Evolutionary conservation across 2,329 filamentous ascomycete species (phyloP).

Genomic region (Metarhizium album): DNA sequence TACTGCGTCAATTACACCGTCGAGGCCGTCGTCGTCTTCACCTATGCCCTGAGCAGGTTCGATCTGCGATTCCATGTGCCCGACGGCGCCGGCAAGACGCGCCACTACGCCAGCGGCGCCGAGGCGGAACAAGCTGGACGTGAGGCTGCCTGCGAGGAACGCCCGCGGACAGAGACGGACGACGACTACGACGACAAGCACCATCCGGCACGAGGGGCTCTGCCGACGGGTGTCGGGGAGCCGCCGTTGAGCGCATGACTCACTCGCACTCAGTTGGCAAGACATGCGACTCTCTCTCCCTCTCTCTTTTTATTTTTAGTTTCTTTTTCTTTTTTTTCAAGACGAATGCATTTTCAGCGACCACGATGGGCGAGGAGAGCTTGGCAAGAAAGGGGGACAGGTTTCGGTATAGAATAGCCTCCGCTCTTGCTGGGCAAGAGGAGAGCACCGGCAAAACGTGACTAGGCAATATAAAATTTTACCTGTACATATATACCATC

Average conservation of each 20-base stretch:
- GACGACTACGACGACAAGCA: constrained; percentile 12
- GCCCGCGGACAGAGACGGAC: constrained; percentile 9
- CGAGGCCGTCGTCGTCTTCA: constrained; percentile 58
- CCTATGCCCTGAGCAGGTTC: constrained; percentile 57
- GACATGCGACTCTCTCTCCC: too few species aligned
- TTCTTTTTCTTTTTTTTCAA: too few species aligned
- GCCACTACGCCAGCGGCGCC: constrained; percentile 31
- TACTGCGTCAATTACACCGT: constrained; percentile 71
- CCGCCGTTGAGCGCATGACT: background rate
- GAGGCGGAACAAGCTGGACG: constrained; percentile 14
- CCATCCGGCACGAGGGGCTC: constrained; percentile 3
- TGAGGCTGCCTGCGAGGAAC: constrained; percentile 16
- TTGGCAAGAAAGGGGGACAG: too few species aligned
- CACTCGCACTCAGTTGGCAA: too few species aligned
- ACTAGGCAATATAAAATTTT: too few species aligned
- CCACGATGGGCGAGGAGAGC: background rate
- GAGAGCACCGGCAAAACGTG: too few species aligned
- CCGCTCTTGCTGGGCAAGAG: background rate
- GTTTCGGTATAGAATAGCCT: too few species aligned
- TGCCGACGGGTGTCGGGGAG: background rate
- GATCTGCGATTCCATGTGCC: constrained; percentile 69
- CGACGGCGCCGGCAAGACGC: constrained; percentile 51
- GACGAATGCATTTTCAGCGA: background rate
- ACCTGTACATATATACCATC: too few species aligned
- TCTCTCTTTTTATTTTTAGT: too few species aligned